phyloP scores from a whole-genome alignment of 192 early-diverging fungal species.

The Cetraspora pellucida region DNA sequence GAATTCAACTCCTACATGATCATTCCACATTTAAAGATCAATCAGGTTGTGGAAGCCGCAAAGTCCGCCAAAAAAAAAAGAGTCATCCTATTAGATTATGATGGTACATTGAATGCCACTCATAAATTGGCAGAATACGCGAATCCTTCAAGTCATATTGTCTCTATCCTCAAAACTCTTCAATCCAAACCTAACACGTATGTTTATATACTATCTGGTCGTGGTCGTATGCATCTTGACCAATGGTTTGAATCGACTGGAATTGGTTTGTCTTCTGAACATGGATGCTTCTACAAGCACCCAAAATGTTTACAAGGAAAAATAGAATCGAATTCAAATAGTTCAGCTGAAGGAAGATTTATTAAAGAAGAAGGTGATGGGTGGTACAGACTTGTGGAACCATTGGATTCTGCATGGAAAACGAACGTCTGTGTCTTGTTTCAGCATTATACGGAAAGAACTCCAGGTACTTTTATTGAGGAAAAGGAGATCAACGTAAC shows the following conservation, averaged over 20 bases:
- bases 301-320: slow-evolving; percentile 65
- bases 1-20: slow-evolving; percentile 64
- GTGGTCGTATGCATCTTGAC: slow-evolving; percentile 86
- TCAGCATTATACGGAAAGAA: slow-evolving; percentile 96
- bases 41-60: slow-evolving; percentile 57
- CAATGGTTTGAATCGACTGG: slow-evolving; percentile 86
- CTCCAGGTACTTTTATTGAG: slow-evolving; percentile 97
- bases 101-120: slow-evolving; percentile 88
- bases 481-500: slow-evolving; percentile 98
- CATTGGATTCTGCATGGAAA: slow-evolving; percentile 89
- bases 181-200: slow-evolving; percentile 78
- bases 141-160: slow-evolving; percentile 75
- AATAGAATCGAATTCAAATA: slow-evolving; percentile 52
- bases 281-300: slow-evolving; percentile 98
- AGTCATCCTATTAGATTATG: slow-evolving; percentile 94
- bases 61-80: slow-evolving; percentile 64
- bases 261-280: slow-evolving; percentile 95
- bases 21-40: slow-evolving; percentile 59
- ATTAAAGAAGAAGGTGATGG: slow-evolving; percentile 63
- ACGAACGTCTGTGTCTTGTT: slow-evolving; percentile 92
- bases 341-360: slow-evolving; percentile 49
- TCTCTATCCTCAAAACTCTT: slow-evolving; percentile 72
- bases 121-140: slow-evolving; percentile 93
- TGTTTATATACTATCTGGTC: slow-evolving; percentile 96
- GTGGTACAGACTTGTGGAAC: slow-evolving; percentile 90